Base-by-base conservation (phyloP, 257 asterid species). In the Ligustrum vulgare region DNA sequence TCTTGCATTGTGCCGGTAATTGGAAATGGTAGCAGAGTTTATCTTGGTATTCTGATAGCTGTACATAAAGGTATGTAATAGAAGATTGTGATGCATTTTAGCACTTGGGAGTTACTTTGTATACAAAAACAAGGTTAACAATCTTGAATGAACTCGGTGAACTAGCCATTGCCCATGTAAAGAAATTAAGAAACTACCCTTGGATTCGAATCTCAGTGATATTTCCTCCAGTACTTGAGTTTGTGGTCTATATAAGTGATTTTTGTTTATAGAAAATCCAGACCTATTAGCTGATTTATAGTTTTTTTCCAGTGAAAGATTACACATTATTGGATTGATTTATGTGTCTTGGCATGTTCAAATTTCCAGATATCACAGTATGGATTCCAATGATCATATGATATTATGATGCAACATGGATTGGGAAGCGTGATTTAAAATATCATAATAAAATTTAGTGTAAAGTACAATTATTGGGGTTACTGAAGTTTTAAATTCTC, bases 1-100 rank as follows among this genome's bases (percentile, higher is more conserved):
- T n/a, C 67, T 37, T 2, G 66, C 35, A 11, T 37, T 6, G 70
- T 51, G 3, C 72, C 47, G 0, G 62, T 71, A 41, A 8, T 76
- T 54, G 2, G 49, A 63, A 62, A 70, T 41, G 77, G 75, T 76
- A 70, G 72, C 78, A 54, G 72, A 49, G 35, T 47, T 68, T 54
- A 73, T 68, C 25, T 51, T 72, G 78, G 64, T 76, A 39, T 56
- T 69, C 63, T 76, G 73, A 43, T 82, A 81, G 84, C 22, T 86
- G 93, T 88, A 86, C 56, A 89, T 80, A 86, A 62, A 77, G 74
- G 80, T 56, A 37, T 71, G 76, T 76, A 47, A 36, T 80, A 77
- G 75, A 75, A 75, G 83, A 67, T 75, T 66, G 80, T 60, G 11
- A 23, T 25, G 67, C 34, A 23, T 60, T 25, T 60, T 60, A 8